Evolutionary conservation across 352 stramenopile genomes (phyloP).

Genomic region (Phytophthora pistaciae): DNA sequence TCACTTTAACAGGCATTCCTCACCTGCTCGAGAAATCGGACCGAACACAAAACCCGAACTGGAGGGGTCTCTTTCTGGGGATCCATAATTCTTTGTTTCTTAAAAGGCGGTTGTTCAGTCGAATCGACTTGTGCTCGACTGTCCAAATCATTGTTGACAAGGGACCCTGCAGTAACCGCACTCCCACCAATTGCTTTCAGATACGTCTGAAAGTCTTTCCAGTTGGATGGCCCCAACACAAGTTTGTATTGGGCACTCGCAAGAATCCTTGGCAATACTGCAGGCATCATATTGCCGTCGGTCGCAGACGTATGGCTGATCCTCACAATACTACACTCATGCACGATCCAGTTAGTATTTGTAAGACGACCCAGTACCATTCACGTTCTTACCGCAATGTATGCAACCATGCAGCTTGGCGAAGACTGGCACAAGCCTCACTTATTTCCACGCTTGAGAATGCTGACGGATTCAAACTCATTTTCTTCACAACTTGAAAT

Average conservation of each 20-base stretch:
- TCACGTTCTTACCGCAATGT: slow-evolving; percentile 51
- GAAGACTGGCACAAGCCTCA: slow-evolving; percentile 65
- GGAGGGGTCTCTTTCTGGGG: slow-evolving; percentile 23
- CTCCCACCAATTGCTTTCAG: slow-evolving; percentile 10
- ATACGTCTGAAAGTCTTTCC: slow-evolving; percentile 47
- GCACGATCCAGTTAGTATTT: slow-evolving; percentile 6
- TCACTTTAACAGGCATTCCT: not conserved
- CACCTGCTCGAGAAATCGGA: slow-evolving; percentile 51
- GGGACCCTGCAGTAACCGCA: not conserved
- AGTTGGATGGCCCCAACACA: slow-evolving; percentile 45
- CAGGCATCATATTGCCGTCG: slow-evolving; percentile 16
- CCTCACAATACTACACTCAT: slow-evolving; percentile 27
- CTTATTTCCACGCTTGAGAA: slow-evolving; percentile 54
- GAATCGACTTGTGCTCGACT: slow-evolving; percentile 10
- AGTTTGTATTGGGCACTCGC: slow-evolving; percentile 49
- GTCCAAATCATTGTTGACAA: not conserved
- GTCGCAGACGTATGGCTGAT: slow-evolving; percentile 26
- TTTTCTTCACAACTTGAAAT: slow-evolving; percentile 46
- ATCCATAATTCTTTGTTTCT: slow-evolving; percentile 33
- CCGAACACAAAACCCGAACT: slow-evolving; percentile 56
- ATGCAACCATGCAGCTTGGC: slow-evolving; percentile 70
- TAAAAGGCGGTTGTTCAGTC: slow-evolving; percentile 14
- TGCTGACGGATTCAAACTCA: slow-evolving; percentile 57
- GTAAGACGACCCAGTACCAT: not conserved
- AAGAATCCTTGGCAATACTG: slow-evolving; percentile 36